Percentiles rank a stretch among this genome's conserved stretches.
These are phyloP conservation scores for Phytopythium boreale DNA, from an alignment of 352 stramenopile genomes.

Conservation along the genomic window DNA sequence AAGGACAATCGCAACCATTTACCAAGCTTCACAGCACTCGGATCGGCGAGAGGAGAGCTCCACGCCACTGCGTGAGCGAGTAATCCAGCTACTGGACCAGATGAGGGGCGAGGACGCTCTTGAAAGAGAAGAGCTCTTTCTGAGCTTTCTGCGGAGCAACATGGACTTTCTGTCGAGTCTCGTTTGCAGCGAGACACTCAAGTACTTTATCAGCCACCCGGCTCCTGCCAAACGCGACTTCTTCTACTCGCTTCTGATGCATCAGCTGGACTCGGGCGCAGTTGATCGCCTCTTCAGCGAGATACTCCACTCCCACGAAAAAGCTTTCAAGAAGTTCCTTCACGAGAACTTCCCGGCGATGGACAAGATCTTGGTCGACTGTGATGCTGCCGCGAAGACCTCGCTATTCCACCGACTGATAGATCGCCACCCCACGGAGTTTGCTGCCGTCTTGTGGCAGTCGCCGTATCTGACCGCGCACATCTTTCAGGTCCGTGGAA, in stretches of 20 bases:
- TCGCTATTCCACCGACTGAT: slow-evolving; percentile 58
- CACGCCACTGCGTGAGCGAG: slow-evolving; percentile 23
- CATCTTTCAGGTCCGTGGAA: slow-evolving; percentile 64
- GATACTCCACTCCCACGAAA: slow-evolving; percentile 23
- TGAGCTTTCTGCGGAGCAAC: slow-evolving; percentile 30
- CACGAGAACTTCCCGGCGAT: slow-evolving; percentile 44
- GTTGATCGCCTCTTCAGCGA: slow-evolving; percentile 24
- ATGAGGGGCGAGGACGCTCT: slow-evolving; percentile 19
- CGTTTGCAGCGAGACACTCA: slow-evolving; percentile 29
- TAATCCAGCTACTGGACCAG: slow-evolving; percentile 26
- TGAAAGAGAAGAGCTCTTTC: slow-evolving; percentile 41
- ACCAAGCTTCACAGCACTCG: neutral
- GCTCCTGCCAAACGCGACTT: slow-evolving; percentile 15
- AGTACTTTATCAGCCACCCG: slow-evolving; percentile 29
- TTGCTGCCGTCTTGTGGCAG: slow-evolving; percentile 51
- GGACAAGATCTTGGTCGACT: slow-evolving; percentile 42
- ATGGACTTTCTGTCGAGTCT: slow-evolving; percentile 21
- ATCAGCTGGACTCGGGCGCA: slow-evolving; percentile 20
- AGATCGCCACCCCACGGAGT: slow-evolving; percentile 49
- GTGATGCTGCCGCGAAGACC: slow-evolving; percentile 5
- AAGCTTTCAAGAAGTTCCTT: slow-evolving; percentile 42
- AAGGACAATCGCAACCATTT: neutral
- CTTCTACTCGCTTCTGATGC: slow-evolving; percentile 41
- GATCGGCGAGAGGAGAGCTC: slow-evolving; percentile 8
- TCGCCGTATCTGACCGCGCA: slow-evolving; percentile 63